Evolutionary conservation across 1,284 basidiomycete genomes (phyloP).

Genomic region (Pseudozyma pruni): DNA sequence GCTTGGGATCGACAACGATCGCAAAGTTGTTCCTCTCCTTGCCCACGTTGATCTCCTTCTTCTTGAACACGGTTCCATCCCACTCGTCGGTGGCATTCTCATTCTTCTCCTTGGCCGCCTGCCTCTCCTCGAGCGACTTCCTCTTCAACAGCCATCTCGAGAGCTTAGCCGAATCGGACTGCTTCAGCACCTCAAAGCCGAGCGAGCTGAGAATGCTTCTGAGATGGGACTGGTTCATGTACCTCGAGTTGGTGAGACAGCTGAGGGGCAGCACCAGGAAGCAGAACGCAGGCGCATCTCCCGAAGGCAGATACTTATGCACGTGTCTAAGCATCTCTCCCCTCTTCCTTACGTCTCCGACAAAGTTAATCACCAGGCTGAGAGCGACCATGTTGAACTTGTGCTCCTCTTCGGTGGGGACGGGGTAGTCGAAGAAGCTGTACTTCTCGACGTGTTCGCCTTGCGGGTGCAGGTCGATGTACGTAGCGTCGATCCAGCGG

Average conservation of each 20-base stretch:
- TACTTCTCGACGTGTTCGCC: conserved; percentile 64
- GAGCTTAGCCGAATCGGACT: conserved; percentile 67
- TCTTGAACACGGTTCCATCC: conserved; percentile 67
- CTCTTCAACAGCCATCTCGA: conserved; percentile 68
- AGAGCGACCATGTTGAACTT: conserved; percentile 68
- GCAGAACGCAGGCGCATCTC: conserved; percentile 59
- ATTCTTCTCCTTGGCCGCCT: conserved; percentile 10
- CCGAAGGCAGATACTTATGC: conserved; percentile 57
- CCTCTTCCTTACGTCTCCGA: conserved; percentile 66
- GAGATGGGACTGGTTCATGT: conserved; percentile 67
- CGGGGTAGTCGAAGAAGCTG: conserved; percentile 68
- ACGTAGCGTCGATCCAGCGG: conserved; percentile 66
- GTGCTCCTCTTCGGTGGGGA: conserved; percentile 36
- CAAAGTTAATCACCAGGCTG: conserved; percentile 69
- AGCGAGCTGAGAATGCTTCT: conserved; percentile 60
- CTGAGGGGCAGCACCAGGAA: conserved; percentile 69
- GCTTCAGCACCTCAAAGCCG: conserved; percentile 66
- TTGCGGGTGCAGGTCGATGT: conserved; percentile 69
- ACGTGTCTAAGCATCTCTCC: conserved; percentile 63
- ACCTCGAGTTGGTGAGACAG: conserved; percentile 68
- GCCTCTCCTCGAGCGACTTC: conserved; percentile 18
- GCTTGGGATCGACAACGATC: conserved; percentile 49
- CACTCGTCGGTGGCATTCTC: conserved; percentile 22
- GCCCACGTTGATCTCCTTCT: conserved; percentile 64
- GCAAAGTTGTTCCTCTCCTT: conserved; percentile 69